phyloP scores from a whole-genome alignment of 2,329 filamentous ascomycete genomes.

The Pezicula carpinea region DNA sequence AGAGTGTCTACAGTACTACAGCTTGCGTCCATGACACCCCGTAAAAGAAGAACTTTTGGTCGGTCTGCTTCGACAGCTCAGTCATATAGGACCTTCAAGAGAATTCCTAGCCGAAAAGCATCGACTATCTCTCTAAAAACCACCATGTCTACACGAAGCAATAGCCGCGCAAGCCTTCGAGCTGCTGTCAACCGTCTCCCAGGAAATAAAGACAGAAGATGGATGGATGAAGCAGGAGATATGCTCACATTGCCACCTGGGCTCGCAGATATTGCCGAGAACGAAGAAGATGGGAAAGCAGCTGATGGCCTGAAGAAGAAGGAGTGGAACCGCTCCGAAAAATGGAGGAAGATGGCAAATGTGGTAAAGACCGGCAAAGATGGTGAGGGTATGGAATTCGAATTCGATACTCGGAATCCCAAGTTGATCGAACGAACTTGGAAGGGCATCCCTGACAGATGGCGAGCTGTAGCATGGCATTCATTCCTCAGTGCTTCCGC shows the following conservation, averaged over 20 bases:
- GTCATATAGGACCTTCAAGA: slow-evolving; percentile 18
- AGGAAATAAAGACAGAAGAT: slow-evolving; percentile 55
- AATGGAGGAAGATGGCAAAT: slow-evolving; percentile 64
- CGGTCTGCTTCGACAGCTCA: slow-evolving; percentile 20
- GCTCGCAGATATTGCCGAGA: slow-evolving; percentile 50
- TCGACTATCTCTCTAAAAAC: slow-evolving; percentile 56
- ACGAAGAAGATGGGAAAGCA: slow-evolving; percentile 46
- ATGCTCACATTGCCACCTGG: slow-evolving; percentile 59
- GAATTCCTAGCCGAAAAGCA: slow-evolving; percentile 47
- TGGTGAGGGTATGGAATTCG: slow-evolving; percentile 58
- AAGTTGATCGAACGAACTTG: slow-evolving; percentile 88
- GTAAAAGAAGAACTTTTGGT: slow-evolving; percentile 24
- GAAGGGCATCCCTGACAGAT: slow-evolving; percentile 97
- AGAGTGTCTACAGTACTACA: slow-evolving; percentile 27
- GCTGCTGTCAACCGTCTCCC: slow-evolving; percentile 56
- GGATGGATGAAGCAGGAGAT: slow-evolving; percentile 62
- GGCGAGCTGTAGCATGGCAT: slow-evolving; percentile 92
- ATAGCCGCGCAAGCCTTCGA: slow-evolving; percentile 47
- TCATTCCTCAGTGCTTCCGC: slow-evolving; percentile 82
- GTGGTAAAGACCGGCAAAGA: slow-evolving; percentile 45
- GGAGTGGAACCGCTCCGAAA: slow-evolving; percentile 58
- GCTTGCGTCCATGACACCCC: slow-evolving; percentile 25
- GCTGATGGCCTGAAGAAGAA: slow-evolving; percentile 56
- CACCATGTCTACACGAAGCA: slow-evolving; percentile 34
- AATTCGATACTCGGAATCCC: slow-evolving; percentile 78